These are phyloP conservation scores for Verticillium nonalfalfae DNA, from an alignment of 2,329 filamentous ascomycete species.

Conservation along the genomic window DNA sequence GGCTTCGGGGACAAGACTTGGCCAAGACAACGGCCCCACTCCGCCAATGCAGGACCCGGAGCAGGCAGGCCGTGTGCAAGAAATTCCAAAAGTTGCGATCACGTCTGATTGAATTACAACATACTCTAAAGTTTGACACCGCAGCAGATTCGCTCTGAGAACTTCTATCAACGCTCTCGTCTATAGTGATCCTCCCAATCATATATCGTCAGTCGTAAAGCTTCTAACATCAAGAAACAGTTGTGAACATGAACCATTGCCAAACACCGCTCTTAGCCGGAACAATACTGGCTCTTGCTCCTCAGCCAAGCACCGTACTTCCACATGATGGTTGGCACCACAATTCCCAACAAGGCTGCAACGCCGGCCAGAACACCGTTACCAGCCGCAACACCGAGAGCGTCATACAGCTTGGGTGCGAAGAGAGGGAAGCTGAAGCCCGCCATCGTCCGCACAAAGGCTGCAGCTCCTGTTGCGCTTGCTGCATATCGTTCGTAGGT, in stretches of 20 bases:
- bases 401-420: conserved; percentile 34
- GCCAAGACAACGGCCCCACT: too few species aligned
- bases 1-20: too few species aligned
- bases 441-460: conserved; percentile 46
- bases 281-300: conserved; percentile 11
- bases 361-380: conserved; percentile 26
- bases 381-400: conserved; percentile 37
- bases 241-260: neutral
- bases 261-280: neutral
- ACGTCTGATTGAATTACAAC: too few species aligned
- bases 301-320: conserved; percentile 13
- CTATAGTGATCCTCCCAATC: too few species aligned
- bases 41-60: too few species aligned
- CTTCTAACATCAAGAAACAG: neutral
- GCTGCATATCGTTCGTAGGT: conserved; percentile 12
- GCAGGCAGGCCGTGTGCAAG: too few species aligned
- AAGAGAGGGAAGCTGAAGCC: conserved; percentile 55
- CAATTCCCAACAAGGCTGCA: conserved; percentile 10
- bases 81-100: too few species aligned
- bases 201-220: too few species aligned
- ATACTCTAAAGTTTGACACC: too few species aligned
- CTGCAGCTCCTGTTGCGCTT: conserved; percentile 23
- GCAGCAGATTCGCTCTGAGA: too few species aligned
- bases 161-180: too few species aligned
- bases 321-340: conserved; percentile 13